Base-by-base conservation (phyloP, 2,329 filamentous ascomycete species). In the Huntiella abstrusa region DNA sequence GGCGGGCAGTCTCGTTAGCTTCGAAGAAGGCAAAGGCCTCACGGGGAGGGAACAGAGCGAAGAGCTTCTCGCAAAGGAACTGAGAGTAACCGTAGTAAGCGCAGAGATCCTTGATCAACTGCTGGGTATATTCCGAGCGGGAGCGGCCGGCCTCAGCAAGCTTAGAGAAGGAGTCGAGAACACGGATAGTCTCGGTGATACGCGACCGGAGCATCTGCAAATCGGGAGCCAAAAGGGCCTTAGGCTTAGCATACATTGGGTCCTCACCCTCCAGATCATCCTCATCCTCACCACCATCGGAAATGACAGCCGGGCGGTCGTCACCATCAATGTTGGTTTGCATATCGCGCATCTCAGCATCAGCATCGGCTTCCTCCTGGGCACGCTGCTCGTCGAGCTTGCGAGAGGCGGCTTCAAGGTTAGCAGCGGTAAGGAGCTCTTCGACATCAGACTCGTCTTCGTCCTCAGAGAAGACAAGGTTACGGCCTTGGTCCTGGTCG, bases 21-120 rank as follows among this genome's bases (percentile, higher is more conserved):
- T 98, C 91, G 66, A 98, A 96, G 65, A 98, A 98, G 46, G 87
- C 87, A 55, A 96, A 92, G 0, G 91, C 91, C 65, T 98, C 91
- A 55, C 81, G 79, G 0, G 91, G 84, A 1, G 86, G 77, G 65
- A 98, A 96, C 5, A 98, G 76, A 57, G 81, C 80, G 66, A 87
- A 86, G 12, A 98, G 77, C 69, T 96, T 98, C 63, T 94, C 84
- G 4, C 87, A 91, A n/a, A 98, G 72, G 64, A 81, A 96, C 34
- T 81, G 76, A 3, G 83, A 92, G 68, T 98, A 98, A 50, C 88
- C 87, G 60, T 98, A 98, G 69, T 98, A 98, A 47, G 81, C 76
- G 65, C 86, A 95, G 49, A 96, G 83, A 57, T 98, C 91, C 63
- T 85, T 83, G 51, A 96, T 64, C 47, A 98, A 69, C 60, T 92